phyloP scores from a whole-genome alignment of 371 early-diverging fungal species.

The Nematocida sp. region DNA sequence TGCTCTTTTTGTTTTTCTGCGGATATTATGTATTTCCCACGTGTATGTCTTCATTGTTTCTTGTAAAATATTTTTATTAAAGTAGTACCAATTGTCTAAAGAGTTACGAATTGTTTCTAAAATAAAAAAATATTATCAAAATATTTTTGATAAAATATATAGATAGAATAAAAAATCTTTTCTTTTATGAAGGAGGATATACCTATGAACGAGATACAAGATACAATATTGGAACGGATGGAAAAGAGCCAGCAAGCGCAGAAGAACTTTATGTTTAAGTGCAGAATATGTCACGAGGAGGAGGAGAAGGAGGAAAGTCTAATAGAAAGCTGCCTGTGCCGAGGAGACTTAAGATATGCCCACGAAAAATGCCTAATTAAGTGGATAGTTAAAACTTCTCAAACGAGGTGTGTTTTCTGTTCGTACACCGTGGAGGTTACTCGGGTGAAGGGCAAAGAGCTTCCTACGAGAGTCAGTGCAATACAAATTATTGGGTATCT shows the following conservation, averaged over 20 bases:
- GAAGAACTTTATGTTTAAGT: conserved; percentile 27
- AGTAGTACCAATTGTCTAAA: too few species aligned
- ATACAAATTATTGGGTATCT: too few species aligned
- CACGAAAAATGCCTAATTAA: conserved; percentile 57
- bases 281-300: conserved; percentile 59
- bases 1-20: conserved; percentile 9
- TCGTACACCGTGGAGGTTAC: conserved; percentile 40
- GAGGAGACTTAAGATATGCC: conserved; percentile 58
- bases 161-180: too few species aligned
- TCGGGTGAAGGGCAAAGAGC: not conserved
- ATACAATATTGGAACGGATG: too few species aligned
- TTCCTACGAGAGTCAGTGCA: not conserved
- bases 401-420: conserved; percentile 57
- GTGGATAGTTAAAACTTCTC: conserved; percentile 45
- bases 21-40: conserved; percentile 39
- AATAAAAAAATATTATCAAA: too few species aligned
- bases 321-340: conserved; percentile 59
- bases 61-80: too few species aligned
- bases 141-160: too few species aligned
- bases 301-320: conserved; percentile 39
- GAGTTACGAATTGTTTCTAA: too few species aligned
- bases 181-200: conserved; percentile 5
- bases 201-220: not conserved
- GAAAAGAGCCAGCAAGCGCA: too few species aligned
- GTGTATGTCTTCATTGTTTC: not conserved